Evolutionary conservation across 768 basidiomycete species (phyloP).

Genomic region (Sporobolomyces phaffii): DNA sequence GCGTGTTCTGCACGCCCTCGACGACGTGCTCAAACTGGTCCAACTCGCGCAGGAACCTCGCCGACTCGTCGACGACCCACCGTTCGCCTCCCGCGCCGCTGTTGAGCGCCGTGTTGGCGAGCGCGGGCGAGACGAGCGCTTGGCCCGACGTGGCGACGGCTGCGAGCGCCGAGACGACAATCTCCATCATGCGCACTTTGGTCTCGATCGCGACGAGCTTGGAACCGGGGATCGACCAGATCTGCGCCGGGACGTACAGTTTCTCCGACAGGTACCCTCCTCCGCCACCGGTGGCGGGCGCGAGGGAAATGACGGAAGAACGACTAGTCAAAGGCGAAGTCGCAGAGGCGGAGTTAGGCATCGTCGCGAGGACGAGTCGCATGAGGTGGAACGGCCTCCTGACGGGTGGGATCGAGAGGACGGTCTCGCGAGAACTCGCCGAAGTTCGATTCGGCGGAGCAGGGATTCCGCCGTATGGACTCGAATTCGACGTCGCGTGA

Average conservation of each 20-base stretch:
- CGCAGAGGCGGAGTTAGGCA: slow-evolving; percentile 45
- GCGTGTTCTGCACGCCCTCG: slow-evolving; percentile 49
- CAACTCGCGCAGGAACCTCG: slow-evolving; percentile 77
- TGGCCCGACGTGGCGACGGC: slow-evolving; percentile 63
- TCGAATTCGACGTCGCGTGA: neutral
- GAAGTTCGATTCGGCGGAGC: slow-evolving; percentile 3
- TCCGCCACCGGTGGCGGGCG: slow-evolving; percentile 47
- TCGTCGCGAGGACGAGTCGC: slow-evolving; percentile 69
- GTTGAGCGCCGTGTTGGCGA: neutral
- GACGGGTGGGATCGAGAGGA: slow-evolving; percentile 47
- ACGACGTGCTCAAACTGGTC: slow-evolving; percentile 82
- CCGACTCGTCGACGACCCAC: slow-evolving; percentile 48
- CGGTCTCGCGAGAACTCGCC: neutral
- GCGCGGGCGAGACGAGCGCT: slow-evolving; percentile 46
- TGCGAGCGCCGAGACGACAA: slow-evolving; percentile 70
- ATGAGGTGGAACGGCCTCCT: slow-evolving; percentile 88
- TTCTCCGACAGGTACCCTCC: slow-evolving; percentile 85
- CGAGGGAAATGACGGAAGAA: neutral
- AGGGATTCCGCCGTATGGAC: neutral
- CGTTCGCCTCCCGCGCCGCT: slow-evolving; percentile 4
- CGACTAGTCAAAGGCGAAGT: neutral
- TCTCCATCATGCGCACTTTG: slow-evolving; percentile 76
- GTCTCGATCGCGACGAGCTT: slow-evolving; percentile 74
- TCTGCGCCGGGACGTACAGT: slow-evolving; percentile 78
- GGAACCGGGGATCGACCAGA: slow-evolving; percentile 77